These are phyloP conservation scores for Glycyrrhiza uralensis DNA, from an alignment of 306 rosid species.

Conservation along the genomic window DNA sequence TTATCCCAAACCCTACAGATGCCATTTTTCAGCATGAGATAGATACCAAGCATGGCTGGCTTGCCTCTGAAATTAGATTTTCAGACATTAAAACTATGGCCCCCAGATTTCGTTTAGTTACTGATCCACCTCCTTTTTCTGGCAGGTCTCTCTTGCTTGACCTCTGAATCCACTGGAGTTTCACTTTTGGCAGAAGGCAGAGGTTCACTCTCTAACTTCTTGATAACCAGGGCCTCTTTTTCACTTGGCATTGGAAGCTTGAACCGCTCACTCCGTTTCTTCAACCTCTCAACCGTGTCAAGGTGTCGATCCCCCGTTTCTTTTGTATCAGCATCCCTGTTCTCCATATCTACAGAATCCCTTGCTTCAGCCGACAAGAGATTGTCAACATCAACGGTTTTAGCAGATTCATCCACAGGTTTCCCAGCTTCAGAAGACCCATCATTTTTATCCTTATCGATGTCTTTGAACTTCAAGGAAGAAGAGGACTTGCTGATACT, in stretches of 20 bases:
- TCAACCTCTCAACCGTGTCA: conserved; percentile 96
- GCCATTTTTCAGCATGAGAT: conserved; percentile 30
- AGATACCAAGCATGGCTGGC: conserved; percentile 20
- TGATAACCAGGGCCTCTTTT: conserved; percentile 60
- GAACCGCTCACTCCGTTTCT: conserved; percentile 98
- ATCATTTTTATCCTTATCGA: conserved; percentile 47
- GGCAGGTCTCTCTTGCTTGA: conserved; percentile 93
- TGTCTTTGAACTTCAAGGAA: conserved; percentile 50
- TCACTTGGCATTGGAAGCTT: conserved; percentile 96
- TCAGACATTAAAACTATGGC: conserved; percentile 10
- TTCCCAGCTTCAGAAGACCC: conserved; percentile 58
- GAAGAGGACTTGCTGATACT: conserved; percentile 59
- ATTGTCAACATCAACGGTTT: conserved; percentile 46
- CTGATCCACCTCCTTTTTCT: conserved; percentile 96
- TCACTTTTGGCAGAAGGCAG: conserved; percentile 63
- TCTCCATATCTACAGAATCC: conserved; percentile 61
- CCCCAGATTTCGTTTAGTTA: conserved; percentile 36
- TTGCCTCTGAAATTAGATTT: conserved; percentile 14
- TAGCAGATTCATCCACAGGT: conserved; percentile 51
- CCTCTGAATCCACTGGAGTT: conserved; percentile 58
- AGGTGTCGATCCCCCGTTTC: conserved; percentile 66
- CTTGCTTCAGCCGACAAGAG: conserved; percentile 48
- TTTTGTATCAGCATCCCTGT: conserved; percentile 53
- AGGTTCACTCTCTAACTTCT: conserved; percentile 76
- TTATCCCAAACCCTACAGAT: conserved; percentile 40